Percentiles rank a stretch among this genome's conserved stretches.
phyloP scores from a whole-genome alignment of 2,329 filamentous ascomycete species.

The Septoria petroselini region DNA sequence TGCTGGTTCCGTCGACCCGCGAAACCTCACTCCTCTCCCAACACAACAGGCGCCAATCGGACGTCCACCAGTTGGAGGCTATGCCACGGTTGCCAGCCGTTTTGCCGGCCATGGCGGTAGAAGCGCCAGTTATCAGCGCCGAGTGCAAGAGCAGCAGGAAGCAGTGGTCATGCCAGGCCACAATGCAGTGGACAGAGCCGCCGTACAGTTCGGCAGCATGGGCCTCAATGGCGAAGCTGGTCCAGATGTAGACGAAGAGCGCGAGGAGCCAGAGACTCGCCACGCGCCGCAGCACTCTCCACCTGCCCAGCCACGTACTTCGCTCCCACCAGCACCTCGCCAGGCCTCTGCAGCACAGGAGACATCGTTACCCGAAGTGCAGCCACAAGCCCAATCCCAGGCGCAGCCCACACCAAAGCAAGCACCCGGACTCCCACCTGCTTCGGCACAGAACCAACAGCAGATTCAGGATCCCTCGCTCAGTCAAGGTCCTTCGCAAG shows the following conservation, averaged over 20 bases:
- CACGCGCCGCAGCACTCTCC: slow-evolving; percentile 94
- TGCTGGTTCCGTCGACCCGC: slow-evolving; percentile 78
- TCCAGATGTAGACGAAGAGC: slow-evolving; percentile 82
- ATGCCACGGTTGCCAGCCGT: slow-evolving; percentile 77
- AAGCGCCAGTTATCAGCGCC: slow-evolving; percentile 76
- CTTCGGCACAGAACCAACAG: slow-evolving; percentile 52
- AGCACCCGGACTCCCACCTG: slow-evolving; percentile 61
- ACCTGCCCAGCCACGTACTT: slow-evolving; percentile 76
- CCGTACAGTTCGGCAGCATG: slow-evolving; percentile 95
- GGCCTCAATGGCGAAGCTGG: slow-evolving; percentile 76
- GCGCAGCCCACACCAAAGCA: slow-evolving; percentile 53
- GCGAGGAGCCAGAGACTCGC: slow-evolving; percentile 92
- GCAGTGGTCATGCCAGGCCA: slow-evolving; percentile 98
- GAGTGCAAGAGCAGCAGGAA: slow-evolving; percentile 91
- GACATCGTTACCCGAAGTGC: slow-evolving; percentile 39
- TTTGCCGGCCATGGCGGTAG: slow-evolving; percentile 63
- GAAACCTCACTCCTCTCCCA: slow-evolving; percentile 62
- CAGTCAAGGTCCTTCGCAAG: slow-evolving; percentile 54
- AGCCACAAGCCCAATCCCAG: slow-evolving; percentile 39
- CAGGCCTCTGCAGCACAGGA: slow-evolving; percentile 44
- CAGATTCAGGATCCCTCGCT: slow-evolving; percentile 43
- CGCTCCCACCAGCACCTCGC: slow-evolving; percentile 69
- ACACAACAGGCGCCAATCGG: slow-evolving; percentile 59
- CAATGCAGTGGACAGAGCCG: slow-evolving; percentile 86
- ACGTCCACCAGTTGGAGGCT: slow-evolving; percentile 67